Evolutionary conservation across 2,329 filamentous ascomycete species (phyloP).

Genomic region (Ophiocordyceps australis): DNA sequence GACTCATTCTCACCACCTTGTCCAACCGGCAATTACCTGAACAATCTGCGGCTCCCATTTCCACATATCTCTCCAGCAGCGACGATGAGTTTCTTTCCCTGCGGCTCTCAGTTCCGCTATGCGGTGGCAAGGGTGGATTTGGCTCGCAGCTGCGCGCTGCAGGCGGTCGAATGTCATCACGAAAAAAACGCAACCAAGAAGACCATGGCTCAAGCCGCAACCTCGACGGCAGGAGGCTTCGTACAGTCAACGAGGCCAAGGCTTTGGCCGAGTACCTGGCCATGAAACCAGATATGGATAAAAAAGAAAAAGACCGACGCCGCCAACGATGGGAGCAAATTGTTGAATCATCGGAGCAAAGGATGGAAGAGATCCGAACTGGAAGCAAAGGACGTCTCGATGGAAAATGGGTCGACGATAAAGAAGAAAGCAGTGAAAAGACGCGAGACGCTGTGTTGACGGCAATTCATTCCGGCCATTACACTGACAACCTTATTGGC

Average conservation of each 20-base stretch:
- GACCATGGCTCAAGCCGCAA: constrained; percentile 86
- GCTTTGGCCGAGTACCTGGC: constrained; percentile 86
- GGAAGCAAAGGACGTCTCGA: constrained; percentile 58
- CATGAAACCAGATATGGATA: constrained; percentile 94
- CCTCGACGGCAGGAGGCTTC: constrained; percentile 71
- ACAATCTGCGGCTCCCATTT: constrained; percentile 34
- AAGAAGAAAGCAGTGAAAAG: constrained; percentile 75
- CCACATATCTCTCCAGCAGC: constrained; percentile 36
- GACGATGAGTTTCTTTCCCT: constrained; percentile 62
- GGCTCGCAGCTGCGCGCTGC: constrained; percentile 92
- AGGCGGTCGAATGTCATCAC: constrained; percentile 94
- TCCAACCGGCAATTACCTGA: constrained; percentile 52
- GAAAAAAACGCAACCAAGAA: constrained; percentile 71
- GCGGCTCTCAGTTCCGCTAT: constrained; percentile 60
- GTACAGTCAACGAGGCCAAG: constrained; percentile 91
- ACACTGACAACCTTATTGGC: constrained; percentile 39
- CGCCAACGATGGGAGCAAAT: constrained; percentile 76
- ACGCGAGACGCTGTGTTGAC: constrained; percentile 59
- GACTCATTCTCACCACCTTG: constrained; percentile 65
- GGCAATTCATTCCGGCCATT: constrained; percentile 47
- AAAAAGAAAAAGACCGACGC: constrained; percentile 76
- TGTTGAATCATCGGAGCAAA: constrained; percentile 65
- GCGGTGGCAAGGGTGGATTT: constrained; percentile 94
- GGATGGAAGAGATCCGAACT: constrained; percentile 65
- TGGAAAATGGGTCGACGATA: constrained; percentile 87